Percentiles rank a stretch among this genome's conserved stretches.
Evolutionary conservation across 2,329 filamentous ascomycete genomes (phyloP).

Genomic region (Neopestalotiopsis sp.): DNA sequence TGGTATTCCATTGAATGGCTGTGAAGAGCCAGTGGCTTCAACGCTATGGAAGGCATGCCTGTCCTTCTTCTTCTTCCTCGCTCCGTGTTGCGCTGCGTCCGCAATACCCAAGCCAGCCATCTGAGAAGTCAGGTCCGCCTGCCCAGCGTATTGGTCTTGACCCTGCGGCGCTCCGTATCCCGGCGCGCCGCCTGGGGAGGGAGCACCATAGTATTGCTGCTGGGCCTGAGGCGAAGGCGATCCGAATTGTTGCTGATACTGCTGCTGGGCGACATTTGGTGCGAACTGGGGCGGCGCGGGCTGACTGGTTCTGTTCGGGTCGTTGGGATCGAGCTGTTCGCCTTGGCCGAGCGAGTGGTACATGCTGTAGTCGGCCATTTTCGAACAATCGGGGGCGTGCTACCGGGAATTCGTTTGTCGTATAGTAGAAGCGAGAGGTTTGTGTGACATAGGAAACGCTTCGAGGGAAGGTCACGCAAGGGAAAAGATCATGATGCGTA

Average conservation of each 20-base stretch:
- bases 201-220: constrained; percentile 44
- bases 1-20: constrained; percentile 73
- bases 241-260: constrained; percentile 57
- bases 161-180: constrained; percentile 38
- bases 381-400: background rate
- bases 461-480: background rate
- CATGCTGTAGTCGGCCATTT: constrained; percentile 61
- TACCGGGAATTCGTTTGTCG: constrained; percentile 1
- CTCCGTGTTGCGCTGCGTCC: constrained; percentile 53
- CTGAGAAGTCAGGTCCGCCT: constrained; percentile 67
- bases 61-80: constrained; percentile 87
- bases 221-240: constrained; percentile 41
- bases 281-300: constrained; percentile 61
- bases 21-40: constrained; percentile 71
- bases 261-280: constrained; percentile 56
- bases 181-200: constrained; percentile 36
- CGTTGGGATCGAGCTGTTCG: constrained; percentile 58
- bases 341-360: constrained; percentile 63
- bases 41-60: constrained; percentile 90
- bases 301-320: constrained; percentile 56
- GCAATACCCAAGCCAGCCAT: constrained; percentile 79
- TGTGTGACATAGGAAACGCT: constrained; percentile 13
- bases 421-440: background rate
- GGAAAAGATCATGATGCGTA: background rate
- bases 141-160: constrained; percentile 36